Evolutionary conservation across 2,329 filamentous ascomycete genomes (phyloP).

Genomic region (Fusarium virguliforme): DNA sequence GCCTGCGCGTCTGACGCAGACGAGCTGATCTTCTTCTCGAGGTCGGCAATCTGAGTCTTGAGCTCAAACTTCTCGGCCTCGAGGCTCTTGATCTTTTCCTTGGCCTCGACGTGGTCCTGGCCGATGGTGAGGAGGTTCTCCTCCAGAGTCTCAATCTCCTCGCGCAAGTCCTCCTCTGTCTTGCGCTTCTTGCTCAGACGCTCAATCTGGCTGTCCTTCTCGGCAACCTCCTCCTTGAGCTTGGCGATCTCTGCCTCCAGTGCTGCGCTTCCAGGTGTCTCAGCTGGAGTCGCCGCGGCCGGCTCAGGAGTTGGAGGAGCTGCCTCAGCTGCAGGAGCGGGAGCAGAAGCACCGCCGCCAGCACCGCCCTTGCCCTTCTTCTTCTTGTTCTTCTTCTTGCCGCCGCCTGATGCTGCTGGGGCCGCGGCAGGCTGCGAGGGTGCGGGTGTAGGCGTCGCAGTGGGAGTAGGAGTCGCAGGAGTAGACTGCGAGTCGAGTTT

Average conservation of each 20-base stretch:
- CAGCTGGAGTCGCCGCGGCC: conserved; percentile 51
- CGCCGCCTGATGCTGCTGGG: conserved; percentile 44
- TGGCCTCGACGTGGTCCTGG: conserved; percentile 86
- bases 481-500: conserved; percentile 58
- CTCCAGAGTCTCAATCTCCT: conserved; percentile 88
- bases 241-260: conserved; percentile 66
- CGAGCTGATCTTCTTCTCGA: conserved; percentile 79
- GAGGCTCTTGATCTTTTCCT: conserved; percentile 81
- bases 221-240: conserved; percentile 68
- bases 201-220: conserved; percentile 82
- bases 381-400: conserved; percentile 83
- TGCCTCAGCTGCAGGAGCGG: conserved; percentile 52
- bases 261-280: conserved; percentile 54
- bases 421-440: conserved; percentile 49
- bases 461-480: conserved; percentile 31
- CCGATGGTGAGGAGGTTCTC: conserved; percentile 86
- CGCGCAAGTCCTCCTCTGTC: conserved; percentile 83
- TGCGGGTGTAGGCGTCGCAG: conserved; percentile 47
- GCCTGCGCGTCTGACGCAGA: conserved; percentile 58
- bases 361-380: conserved; percentile 87
- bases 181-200: conserved; percentile 78
- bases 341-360: conserved; percentile 58
- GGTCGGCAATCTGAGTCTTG: conserved; percentile 72
- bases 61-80: conserved; percentile 78
- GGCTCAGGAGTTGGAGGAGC: conserved; percentile 58